Conservation (phyloP, 176 grass and related monocot species). For the Aegilops sharonensis region DNA sequence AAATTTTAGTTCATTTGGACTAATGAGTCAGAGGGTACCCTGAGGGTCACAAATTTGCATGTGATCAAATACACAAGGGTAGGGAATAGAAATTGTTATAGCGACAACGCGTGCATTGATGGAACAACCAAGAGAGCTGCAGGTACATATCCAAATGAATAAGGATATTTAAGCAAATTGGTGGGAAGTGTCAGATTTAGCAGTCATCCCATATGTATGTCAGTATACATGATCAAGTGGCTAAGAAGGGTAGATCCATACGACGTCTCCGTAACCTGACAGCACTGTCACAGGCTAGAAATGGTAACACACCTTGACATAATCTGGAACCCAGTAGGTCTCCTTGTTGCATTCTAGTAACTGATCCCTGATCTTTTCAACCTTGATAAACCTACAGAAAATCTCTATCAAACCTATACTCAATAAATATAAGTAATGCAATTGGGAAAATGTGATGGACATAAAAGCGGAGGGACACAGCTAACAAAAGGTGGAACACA, state of each 20-base stretch:
- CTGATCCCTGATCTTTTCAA: conserved; percentile 94
- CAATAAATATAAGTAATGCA: conserved; percentile 18
- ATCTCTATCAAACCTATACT: conserved; percentile 36
- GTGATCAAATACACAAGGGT: background rate
- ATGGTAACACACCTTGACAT: conserved; percentile 77
- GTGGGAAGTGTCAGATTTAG: background rate
- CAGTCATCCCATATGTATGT: background rate
- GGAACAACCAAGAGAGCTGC: background rate
- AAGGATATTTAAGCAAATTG: conserved; percentile 2
- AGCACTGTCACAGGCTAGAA: conserved; percentile 16
- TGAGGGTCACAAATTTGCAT: background rate
- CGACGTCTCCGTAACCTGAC: background rate
- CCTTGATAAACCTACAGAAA: conserved; percentile 85
- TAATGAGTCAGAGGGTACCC: background rate
- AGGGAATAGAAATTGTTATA: background rate
- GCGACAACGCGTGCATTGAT: background rate
- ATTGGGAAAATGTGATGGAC: background rate
- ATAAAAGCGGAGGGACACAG: conserved; percentile 12
- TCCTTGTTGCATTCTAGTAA: conserved; percentile 93
- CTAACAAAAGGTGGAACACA: conserved; percentile 14
- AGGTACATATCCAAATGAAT: conserved; percentile 18
- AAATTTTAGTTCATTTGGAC: background rate
- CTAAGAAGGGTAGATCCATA: background rate
- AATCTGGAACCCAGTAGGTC: conserved; percentile 96
- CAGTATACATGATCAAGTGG: background rate